A percentile compares a stretch with the other conserved stretches of the same genome.
These are phyloP conservation scores for Eutypa lata DNA, from an alignment of 2,329 filamentous ascomycete species.

Conservation along the genomic window DNA sequence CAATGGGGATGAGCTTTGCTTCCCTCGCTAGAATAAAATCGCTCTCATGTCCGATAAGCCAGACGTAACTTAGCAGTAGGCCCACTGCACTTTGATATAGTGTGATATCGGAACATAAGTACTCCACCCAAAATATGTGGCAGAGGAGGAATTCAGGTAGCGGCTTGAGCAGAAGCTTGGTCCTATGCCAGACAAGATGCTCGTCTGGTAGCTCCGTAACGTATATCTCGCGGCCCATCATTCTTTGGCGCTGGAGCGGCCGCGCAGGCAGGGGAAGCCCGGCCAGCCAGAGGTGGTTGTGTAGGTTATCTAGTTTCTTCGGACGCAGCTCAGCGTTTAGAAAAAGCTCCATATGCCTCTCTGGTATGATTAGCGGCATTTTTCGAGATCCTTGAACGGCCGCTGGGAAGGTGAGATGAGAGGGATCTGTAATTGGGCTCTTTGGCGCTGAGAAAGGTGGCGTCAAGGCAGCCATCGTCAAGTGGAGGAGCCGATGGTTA, in stretches of 20 bases:
- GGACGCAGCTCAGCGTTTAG: constrained; percentile 11
- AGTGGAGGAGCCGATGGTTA: background rate
- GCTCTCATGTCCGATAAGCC: constrained; percentile 34
- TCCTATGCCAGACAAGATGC: constrained; percentile 26
- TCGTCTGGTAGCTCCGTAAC: constrained; percentile 27
- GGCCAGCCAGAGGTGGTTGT: constrained; percentile 17
- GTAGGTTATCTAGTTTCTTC: constrained; percentile 10
- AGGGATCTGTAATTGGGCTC: background rate
- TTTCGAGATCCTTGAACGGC: background rate
- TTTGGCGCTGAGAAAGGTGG: background rate
- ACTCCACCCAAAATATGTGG: constrained; percentile 18
- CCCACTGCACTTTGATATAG: constrained; percentile 30
- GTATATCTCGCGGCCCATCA: constrained; percentile 23
- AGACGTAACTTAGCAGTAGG: constrained; percentile 38
- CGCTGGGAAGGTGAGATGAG: background rate
- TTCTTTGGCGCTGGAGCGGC: constrained; percentile 23
- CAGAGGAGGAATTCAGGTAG: constrained; percentile 25
- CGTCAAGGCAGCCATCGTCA: background rate
- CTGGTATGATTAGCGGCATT: background rate
- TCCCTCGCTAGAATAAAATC: constrained; percentile 35
- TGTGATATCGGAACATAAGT: constrained; percentile 15
- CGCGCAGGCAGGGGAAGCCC: constrained; percentile 16
- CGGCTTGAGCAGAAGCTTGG: constrained; percentile 21
- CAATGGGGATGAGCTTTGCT: constrained; percentile 23
- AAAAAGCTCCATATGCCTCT: background rate